Evolutionary conservation across 805 yeast species (phyloP).

Genomic region (Pichia rugopelliculosa): DNA sequence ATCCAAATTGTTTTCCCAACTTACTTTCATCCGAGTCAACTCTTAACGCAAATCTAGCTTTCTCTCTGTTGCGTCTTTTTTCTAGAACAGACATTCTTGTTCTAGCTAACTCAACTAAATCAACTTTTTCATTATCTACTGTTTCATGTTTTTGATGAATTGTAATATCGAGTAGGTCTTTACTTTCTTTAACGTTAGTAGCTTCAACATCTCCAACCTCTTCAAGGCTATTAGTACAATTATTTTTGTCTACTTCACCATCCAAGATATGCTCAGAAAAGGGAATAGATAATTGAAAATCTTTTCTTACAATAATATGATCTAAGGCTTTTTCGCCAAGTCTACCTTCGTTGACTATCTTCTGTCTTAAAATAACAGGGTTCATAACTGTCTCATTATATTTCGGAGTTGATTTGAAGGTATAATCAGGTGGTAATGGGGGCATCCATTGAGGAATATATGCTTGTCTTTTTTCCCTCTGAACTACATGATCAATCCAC

Average conservation of each 20-base stretch:
- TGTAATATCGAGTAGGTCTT: background rate
- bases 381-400: constrained; percentile 58
- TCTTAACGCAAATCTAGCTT: constrained; percentile 27
- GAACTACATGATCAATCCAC: constrained; percentile 12
- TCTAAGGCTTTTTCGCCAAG: constrained; percentile 74
- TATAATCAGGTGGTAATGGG: constrained; percentile 87
- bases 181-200: background rate
- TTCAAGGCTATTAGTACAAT: too few relatives aligned
- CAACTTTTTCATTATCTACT: constrained; percentile 1
- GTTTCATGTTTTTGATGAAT: constrained; percentile 3
- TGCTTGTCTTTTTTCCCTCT: constrained; percentile 21
- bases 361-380: constrained; percentile 61
- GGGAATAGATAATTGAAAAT: background rate
- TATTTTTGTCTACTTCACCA: constrained; percentile 7
- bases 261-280: constrained; percentile 6
- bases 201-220: background rate
- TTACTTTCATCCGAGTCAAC: constrained; percentile 26
- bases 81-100: constrained; percentile 35
- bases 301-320: constrained; percentile 32
- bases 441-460: constrained; percentile 78
- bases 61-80: constrained; percentile 28
- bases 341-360: constrained; percentile 72
- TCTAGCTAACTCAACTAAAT: constrained; percentile 51
- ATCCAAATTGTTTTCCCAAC: constrained; percentile 27
- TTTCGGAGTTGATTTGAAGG: constrained; percentile 71